Base-by-base conservation (phyloP, 169 alveolate species). In the Blepharisma undulans region DNA sequence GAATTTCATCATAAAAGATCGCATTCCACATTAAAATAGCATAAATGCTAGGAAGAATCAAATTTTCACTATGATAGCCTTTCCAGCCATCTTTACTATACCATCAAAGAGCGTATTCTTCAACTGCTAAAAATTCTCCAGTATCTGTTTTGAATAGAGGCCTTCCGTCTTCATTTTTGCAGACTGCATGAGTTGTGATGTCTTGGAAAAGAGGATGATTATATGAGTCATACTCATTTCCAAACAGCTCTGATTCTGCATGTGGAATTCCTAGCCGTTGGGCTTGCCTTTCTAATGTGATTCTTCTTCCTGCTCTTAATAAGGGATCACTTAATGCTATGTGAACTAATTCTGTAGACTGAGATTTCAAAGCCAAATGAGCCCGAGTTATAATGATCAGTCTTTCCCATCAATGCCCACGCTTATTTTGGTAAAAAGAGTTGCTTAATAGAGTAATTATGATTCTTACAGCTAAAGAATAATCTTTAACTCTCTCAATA, bases 41-140 rank as follows among this genome's bases (percentile, higher is more conserved):
- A 89, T 89, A 96, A 30, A 96, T 66, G 16, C 95, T 92, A 33
- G 92, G 93, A 19, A 92, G 84, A 14, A 96, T 82, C 14, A 94
- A 60, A 85, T 96, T 96, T 90, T 96, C 98, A 14, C 94, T 93
- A 84, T 96, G 98, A 25, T 91, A 72, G 14, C 97, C 98, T 76
- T 76, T 82, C 80, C 91, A 94, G 79, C 91, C 90, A 84, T 91
- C 92, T 34, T 93, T 88, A 60, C 90, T 90, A 22, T 91, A 90
- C 88, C 95, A 94, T 3, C 36, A 18, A 25, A 93, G 86, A 34
- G 94, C 95, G 85, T 60, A 93, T 84, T 93, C 92, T 93, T 93
- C 95, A 8, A 93, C 95, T 22, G 84, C 80, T 36, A 90, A 87
- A 2, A 78, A 84, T 85, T 80, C 93, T 16, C 60, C 34, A 30